phyloP scores from a whole-genome alignment of 1,284 basidiomycete genomes.

The Trametes pubescens region DNA sequence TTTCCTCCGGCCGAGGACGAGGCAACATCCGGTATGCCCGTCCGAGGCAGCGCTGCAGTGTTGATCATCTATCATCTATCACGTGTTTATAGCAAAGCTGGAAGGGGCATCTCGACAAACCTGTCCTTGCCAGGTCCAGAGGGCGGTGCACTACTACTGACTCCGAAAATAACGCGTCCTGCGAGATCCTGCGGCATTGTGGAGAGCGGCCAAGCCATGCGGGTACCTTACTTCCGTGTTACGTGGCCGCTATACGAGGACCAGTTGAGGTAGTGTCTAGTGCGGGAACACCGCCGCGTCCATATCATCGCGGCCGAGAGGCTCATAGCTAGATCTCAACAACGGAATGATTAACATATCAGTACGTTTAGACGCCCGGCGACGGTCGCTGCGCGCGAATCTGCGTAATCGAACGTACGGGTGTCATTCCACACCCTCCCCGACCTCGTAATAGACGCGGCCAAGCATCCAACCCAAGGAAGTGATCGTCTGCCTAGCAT shows the following conservation, averaged over 20 bases:
- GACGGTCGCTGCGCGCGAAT: neutral
- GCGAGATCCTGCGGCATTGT: slow-evolving; percentile 1
- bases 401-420: neutral
- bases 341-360: slow-evolving; percentile 1
- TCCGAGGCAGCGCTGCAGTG: slow-evolving; percentile 26
- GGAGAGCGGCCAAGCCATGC: neutral
- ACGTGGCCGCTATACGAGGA: neutral
- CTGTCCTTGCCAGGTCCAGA: slow-evolving; percentile 7
- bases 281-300: neutral
- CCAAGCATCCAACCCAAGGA: neutral
- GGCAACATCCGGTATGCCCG: slow-evolving; percentile 17
- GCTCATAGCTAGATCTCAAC: neutral
- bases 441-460: neutral
- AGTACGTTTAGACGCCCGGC: neutral
- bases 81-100: slow-evolving; percentile 32
- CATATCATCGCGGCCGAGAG: neutral
- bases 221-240: slow-evolving; percentile 5
- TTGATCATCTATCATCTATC: slow-evolving; percentile 36
- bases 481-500: neutral
- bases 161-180: slow-evolving; percentile 4
- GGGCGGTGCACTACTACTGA: slow-evolving; percentile 19
- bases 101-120: slow-evolving; percentile 29
- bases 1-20: slow-evolving; percentile 14
- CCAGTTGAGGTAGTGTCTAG: neutral
- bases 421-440: neutral